Conservation (phyloP, 2,329 filamentous ascomycete genomes). For the Neonectria punicea region DNA sequence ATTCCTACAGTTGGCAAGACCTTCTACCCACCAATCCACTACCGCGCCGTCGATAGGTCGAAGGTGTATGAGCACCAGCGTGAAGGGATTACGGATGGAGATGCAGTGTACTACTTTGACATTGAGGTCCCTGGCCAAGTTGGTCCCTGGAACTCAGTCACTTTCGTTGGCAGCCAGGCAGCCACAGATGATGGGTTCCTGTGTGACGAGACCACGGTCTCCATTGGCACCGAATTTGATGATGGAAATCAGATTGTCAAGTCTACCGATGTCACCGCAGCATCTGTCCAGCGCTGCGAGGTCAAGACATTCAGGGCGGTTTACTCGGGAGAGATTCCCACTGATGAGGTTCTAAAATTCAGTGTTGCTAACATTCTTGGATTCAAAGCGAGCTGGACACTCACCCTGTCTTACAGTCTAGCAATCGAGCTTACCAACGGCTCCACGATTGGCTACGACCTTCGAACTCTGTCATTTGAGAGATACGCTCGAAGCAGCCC, state of each 20-base stretch:
- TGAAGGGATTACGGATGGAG: background rate
- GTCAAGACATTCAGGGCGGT: background rate
- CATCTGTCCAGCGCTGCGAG: constrained; percentile 5
- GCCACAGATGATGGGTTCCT: constrained; percentile 8
- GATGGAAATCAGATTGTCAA: constrained; percentile 1
- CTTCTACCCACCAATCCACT: constrained; percentile 3
- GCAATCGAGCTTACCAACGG: background rate
- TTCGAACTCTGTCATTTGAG: background rate
- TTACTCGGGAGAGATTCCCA: background rate
- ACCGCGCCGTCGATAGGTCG: background rate
- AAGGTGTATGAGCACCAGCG: constrained; percentile 4
- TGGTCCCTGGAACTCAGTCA: constrained; percentile 23
- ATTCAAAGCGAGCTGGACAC: background rate
- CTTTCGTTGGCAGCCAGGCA: constrained; percentile 5
- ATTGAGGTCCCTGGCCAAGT: constrained; percentile 19
- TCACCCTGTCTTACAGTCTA: background rate
- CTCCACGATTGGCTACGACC: background rate
- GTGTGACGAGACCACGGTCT: background rate
- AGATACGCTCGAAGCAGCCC: background rate
- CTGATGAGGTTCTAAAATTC: constrained; percentile 5
- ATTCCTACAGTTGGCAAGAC: constrained; percentile 4
- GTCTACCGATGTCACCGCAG: constrained; percentile 1
- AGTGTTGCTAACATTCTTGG: constrained; percentile 7
- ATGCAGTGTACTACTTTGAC: constrained; percentile 10
- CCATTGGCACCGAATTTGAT: constrained; percentile 7